Conservation (phyloP, 805 yeast species). For the Candida boidinii region DNA sequence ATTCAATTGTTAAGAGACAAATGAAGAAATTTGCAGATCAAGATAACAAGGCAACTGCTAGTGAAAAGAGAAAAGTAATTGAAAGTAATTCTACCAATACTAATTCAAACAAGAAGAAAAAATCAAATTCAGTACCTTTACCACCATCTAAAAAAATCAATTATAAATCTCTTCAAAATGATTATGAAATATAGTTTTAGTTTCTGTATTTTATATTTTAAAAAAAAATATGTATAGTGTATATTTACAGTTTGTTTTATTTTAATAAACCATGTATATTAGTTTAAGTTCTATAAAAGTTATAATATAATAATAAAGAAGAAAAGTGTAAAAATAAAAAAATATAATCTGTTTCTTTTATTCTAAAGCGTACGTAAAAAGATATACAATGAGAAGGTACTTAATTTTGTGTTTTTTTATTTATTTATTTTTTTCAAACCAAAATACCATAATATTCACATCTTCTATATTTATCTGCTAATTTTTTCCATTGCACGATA, state of each 20-base stretch:
- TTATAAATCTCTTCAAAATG: slow-evolving; percentile 7
- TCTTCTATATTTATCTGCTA: slow-evolving; percentile 41
- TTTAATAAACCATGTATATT: neutral
- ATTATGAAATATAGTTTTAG: slow-evolving; percentile 9
- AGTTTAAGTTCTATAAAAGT: neutral
- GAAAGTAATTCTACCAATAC: neutral
- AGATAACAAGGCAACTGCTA: slow-evolving; percentile 14
- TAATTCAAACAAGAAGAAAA: neutral
- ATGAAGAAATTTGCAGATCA: slow-evolving; percentile 43
- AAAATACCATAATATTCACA: slow-evolving; percentile 75
- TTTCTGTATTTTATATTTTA: neutral
- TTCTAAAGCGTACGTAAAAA: too few relatives aligned
- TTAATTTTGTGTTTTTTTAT: too few relatives aligned
- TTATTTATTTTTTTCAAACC: slow-evolving; percentile 30
- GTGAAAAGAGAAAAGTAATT: neutral
- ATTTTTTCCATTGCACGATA: slow-evolving; percentile 81
- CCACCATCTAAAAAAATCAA: slow-evolving; percentile 1
- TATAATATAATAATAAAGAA: neutral
- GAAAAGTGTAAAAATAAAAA: too few relatives aligned
- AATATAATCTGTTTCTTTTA: too few relatives aligned
- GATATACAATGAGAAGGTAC: too few relatives aligned
- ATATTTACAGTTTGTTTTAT: neutral
- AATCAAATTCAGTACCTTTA: neutral
- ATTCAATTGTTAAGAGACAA: slow-evolving; percentile 41
- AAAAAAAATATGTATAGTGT: slow-evolving; percentile 1